Base-by-base conservation (phyloP, 2,329 filamentous ascomycete species). In the Nigrospora sphaerica region DNA sequence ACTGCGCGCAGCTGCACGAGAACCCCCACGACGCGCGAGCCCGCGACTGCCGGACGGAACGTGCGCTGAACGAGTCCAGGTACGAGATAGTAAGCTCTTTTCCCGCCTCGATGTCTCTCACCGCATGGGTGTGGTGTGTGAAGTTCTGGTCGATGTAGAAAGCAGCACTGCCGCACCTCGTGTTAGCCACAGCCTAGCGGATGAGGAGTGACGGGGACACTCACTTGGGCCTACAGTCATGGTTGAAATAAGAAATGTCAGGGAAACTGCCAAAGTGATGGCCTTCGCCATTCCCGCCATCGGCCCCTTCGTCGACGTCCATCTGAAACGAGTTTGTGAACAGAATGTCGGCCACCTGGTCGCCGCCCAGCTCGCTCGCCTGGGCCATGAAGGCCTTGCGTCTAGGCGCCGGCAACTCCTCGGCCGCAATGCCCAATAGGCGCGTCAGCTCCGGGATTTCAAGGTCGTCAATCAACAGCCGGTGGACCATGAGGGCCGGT, bases 1-100 rank as follows among this genome's bases (percentile, higher is more conserved):
- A 72, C 32, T 65, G 63, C 1, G 53, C 32, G 49, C 69, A 72
- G 1, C 54, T 52, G 48, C 69, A 72, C 2, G 54, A 62, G 46
- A 72, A 72, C n/a, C 66, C 62, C 47, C 69, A 67, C 7, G 61
- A 63, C 10, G 59, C 47, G 16, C 49, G 45, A 6, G 67, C 55
- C 40, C 62, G 56, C 1, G 53, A 50, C 48, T 63, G 62, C 17
- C 69, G 59, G 1, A 49, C 47, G 2, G 49, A 43, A 3, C 57
- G 57, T 5, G 46, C 50, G n/a, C 64, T 59, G 5, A 70, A 53
- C 1, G 66, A 62, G 12, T 62, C 62, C 13, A 65, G 63, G 37
- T 70, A 71, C n/a, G 67, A 62, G 19, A 71, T 68, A 0, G 59
- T 65, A 7, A 71, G 64, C 48, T 71, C 68, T 41, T 68, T 65